phyloP scores from a whole-genome alignment of 495 filamentous ascomycete species.

The Tuber borchii region DNA sequence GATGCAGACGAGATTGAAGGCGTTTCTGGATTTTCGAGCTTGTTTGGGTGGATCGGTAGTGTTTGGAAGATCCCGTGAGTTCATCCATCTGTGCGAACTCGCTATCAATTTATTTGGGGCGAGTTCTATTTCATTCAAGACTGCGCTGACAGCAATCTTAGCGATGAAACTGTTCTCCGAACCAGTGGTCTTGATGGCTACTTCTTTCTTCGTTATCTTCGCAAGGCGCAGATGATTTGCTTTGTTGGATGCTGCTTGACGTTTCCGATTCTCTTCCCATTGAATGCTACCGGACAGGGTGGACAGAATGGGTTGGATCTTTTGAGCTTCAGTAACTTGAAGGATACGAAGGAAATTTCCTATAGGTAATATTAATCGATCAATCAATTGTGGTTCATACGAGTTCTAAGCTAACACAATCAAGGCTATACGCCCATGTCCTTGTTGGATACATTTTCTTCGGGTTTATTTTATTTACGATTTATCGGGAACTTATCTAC shows the following conservation, averaged over 20 bases:
- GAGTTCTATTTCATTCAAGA: background rate
- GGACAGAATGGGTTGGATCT: constrained; percentile 64
- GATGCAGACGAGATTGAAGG: constrained; percentile 39
- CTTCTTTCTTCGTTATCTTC: constrained; percentile 77
- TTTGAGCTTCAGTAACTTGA: constrained; percentile 69
- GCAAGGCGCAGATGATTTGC: constrained; percentile 62
- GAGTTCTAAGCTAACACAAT: background rate
- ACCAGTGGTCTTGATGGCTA: constrained; percentile 76
- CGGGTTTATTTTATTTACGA: constrained; percentile 77
- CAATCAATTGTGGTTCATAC: constrained; percentile 11
- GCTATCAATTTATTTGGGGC: background rate
- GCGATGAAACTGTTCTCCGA: constrained; percentile 40
- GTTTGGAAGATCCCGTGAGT: constrained; percentile 42
- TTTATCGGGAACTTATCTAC: constrained; percentile 86
- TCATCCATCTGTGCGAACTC: background rate
- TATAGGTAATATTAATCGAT: constrained; percentile 47
- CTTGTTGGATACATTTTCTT: constrained; percentile 71
- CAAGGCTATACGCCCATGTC: constrained; percentile 63
- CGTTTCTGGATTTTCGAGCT: constrained; percentile 37
- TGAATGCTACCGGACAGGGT: constrained; percentile 75
- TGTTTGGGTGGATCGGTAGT: constrained; percentile 35
- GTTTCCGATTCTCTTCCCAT: constrained; percentile 77
- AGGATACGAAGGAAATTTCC: constrained; percentile 43
- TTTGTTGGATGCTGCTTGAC: constrained; percentile 75
- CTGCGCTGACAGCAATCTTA: constrained; percentile 10